Evolutionary conservation across 139 green algal genomes (phyloP).

Genomic region (Pycnococcus provasolii): DNA sequence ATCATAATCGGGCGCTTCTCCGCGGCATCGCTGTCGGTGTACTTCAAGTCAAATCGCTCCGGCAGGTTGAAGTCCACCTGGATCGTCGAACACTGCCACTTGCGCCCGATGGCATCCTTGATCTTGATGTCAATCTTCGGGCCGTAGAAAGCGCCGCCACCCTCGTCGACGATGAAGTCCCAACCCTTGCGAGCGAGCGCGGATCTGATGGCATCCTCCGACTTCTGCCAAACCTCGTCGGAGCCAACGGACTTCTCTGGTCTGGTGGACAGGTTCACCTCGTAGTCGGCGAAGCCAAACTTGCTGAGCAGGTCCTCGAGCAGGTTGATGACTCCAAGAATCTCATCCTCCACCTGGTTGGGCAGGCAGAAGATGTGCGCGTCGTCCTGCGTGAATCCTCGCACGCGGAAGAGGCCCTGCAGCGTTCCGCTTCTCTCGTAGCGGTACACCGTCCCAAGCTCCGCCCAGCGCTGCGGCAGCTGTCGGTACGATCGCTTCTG

Average conservation of each 20-base stretch:
- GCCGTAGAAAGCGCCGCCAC: slow-evolving; percentile 94
- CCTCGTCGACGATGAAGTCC: slow-evolving; percentile 55
- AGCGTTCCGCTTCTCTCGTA: slow-evolving; percentile 85
- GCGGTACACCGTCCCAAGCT: slow-evolving; percentile 94
- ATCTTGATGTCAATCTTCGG: slow-evolving; percentile 99
- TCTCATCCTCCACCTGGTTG: slow-evolving; percentile 73
- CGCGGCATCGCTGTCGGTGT: slow-evolving; percentile 53
- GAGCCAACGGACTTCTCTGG: slow-evolving; percentile 88
- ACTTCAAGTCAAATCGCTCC: slow-evolving; percentile 80
- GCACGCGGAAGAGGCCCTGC: slow-evolving; percentile 92
- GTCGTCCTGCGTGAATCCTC: slow-evolving; percentile 98
- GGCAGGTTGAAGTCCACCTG: slow-evolving; percentile 97
- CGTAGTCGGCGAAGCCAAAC: slow-evolving; percentile 86
- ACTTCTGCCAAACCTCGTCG: slow-evolving; percentile 73
- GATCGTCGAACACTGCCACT: slow-evolving; percentile 98
- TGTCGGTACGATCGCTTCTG: too few species aligned
- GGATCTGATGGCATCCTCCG: slow-evolving; percentile 32
- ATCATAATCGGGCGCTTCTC: slow-evolving; percentile 93
- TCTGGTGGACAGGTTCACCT: slow-evolving; percentile 84
- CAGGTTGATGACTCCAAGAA: slow-evolving; percentile 70
- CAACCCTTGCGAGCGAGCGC: slow-evolving; percentile 25
- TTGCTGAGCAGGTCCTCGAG: slow-evolving; percentile 69
- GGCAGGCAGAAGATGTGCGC: slow-evolving; percentile 98
- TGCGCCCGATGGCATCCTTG: slow-evolving; percentile 58
- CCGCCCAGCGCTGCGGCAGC: slow-evolving; percentile 51